Percentiles rank a stretch among this genome's conserved stretches.
Evolutionary conservation across 495 filamentous ascomycete genomes (phyloP).

Genomic region (Xylaria scruposa): DNA sequence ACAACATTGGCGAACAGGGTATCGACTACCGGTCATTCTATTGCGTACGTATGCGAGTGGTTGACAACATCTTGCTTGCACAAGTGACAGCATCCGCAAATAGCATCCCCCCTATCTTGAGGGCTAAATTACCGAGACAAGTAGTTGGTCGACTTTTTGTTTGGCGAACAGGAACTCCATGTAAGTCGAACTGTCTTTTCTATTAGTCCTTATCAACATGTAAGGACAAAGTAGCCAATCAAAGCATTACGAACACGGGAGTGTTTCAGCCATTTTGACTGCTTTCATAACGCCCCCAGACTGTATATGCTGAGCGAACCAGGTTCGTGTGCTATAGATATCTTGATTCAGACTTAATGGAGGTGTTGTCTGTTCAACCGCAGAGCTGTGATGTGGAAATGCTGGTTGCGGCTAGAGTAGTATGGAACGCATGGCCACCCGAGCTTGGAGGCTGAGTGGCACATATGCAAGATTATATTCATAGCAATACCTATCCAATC

Average conservation of each 20-base stretch:
- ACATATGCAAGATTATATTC: slow-evolving; percentile 8
- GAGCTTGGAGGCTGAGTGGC: slow-evolving; percentile 4
- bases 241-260: not conserved
- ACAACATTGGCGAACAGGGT: not conserved
- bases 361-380: not conserved
- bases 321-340: not conserved
- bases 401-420: not conserved
- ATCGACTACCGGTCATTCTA: not conserved
- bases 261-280: slow-evolving; percentile 11
- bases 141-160: not conserved
- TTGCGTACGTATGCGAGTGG: not conserved
- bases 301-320: not conserved
- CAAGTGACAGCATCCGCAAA: not conserved
- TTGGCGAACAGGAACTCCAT: not conserved
- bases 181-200: slow-evolving; percentile 1
- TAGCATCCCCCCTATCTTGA: not conserved
- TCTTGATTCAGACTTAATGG: not conserved
- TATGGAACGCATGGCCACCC: slow-evolving; percentile 4
- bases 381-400: not conserved
- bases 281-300: not conserved
- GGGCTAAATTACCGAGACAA: not conserved
- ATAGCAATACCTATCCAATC: slow-evolving; percentile 8
- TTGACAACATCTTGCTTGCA: not conserved
- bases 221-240: slow-evolving; percentile 12
- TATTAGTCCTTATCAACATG: not conserved